Evolutionary conservation across 805 yeast species (phyloP).

Genomic region (Wickerhamomyces subpelliculosus): DNA sequence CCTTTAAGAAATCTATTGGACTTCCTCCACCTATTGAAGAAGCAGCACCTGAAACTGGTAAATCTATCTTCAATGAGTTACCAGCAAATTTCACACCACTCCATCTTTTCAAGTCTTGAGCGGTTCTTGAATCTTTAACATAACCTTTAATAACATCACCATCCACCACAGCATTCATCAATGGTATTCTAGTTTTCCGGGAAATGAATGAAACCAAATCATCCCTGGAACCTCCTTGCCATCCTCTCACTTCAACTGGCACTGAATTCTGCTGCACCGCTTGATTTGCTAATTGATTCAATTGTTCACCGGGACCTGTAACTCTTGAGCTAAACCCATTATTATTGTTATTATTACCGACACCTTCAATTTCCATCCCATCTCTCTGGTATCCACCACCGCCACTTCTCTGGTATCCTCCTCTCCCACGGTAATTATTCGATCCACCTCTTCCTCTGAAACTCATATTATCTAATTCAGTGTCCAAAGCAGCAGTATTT

Average conservation of each 20-base stretch:
- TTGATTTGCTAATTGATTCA: conserved; percentile 10
- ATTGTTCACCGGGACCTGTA: conserved; percentile 7
- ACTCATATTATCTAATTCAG: conserved; percentile 2
- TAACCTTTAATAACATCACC: conserved; percentile 53
- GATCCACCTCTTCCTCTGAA: conserved; percentile 4
- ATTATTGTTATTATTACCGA: background rate
- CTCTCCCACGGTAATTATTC: conserved; percentile 1
- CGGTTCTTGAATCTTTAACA: conserved; percentile 49
- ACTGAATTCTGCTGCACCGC: conserved; percentile 27
- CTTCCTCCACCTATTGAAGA: conserved; percentile 28
- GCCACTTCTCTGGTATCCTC: conserved; percentile 3
- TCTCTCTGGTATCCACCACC: conserved; percentile 3
- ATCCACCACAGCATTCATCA: conserved; percentile 47
- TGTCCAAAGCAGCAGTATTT: too few relatives aligned
- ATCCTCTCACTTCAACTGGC: conserved; percentile 60
- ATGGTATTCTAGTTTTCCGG: conserved; percentile 53
- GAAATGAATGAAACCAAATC: conserved; percentile 66
- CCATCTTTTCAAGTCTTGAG: conserved; percentile 51
- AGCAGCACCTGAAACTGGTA: conserved; percentile 24
- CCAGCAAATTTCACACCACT: conserved; percentile 83
- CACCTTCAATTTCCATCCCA: conserved; percentile 1
- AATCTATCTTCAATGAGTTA: conserved; percentile 47
- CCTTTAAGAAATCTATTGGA: conserved; percentile 54
- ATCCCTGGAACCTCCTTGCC: conserved; percentile 72
- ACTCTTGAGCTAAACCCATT: background rate